Evolutionary conservation across 345 rosid genomes (phyloP).

Genomic region (Eucalyptus curtisii): DNA sequence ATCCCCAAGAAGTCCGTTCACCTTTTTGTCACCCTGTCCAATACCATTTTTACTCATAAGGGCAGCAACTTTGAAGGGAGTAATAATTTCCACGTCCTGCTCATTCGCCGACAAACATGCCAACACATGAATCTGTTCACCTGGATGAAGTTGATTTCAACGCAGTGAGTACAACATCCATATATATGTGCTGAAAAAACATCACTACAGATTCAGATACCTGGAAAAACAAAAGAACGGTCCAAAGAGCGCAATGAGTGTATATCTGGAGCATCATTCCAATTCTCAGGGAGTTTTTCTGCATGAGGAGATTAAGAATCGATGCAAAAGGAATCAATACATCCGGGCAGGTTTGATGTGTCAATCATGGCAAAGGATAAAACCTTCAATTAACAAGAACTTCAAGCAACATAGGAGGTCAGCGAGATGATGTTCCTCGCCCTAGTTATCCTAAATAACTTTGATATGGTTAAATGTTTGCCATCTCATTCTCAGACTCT

Average conservation of each 20-base stretch:
- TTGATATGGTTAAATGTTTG: neutral
- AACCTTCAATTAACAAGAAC: neutral
- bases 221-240: constrained; percentile 90
- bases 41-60: constrained; percentile 66
- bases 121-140: constrained; percentile 81
- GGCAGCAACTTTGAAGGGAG: constrained; percentile 94
- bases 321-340: neutral
- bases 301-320: constrained; percentile 2
- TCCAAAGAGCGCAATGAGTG: constrained; percentile 52
- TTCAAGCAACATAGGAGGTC: neutral
- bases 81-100: constrained; percentile 74
- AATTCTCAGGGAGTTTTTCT: constrained; percentile 68
- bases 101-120: constrained; percentile 81
- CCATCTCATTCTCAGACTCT: neutral
- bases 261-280: constrained; percentile 55
- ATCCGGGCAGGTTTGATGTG: neutral
- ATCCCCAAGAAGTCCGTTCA: constrained; percentile 32
- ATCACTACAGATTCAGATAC: constrained; percentile 16
- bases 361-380: neutral
- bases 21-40: constrained; percentile 34
- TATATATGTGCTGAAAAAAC: neutral
- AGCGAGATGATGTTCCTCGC: neutral
- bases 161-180: neutral
- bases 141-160: constrained; percentile 27
- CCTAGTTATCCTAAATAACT: neutral